Base-by-base conservation (phyloP, 768 basidiomycete species). In the Lepiota subincarnata region DNA sequence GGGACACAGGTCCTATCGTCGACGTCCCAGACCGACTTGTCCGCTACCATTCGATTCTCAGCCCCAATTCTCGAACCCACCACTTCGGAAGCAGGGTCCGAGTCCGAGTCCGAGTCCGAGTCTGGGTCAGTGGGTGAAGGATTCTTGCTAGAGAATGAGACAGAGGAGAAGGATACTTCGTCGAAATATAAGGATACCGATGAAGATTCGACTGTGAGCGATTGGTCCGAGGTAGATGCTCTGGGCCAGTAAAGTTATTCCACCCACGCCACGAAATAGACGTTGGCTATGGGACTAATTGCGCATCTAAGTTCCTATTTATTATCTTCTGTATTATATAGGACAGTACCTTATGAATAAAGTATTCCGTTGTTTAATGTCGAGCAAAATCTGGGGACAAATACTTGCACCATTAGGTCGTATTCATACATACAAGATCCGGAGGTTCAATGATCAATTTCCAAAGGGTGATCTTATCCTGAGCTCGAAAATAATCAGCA, bases 151-250 rank as follows among this genome's bases (percentile, higher is more conserved):
- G 34, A 44, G 13, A 36, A 52, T 44, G 50, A 36, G 19, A 13
- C 16, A 5, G 24, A 11, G 16, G 34, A 35, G 13, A 44, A 20
- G 12, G 34, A 47, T 8, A 18, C 10, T 8, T 8, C n/a, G 18
- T 19, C 31, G 38, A 41, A 28, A 11, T 36, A 26, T 35, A 42
- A 53, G 8, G 41, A 24, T 34, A 40, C 45, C 7, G 53, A 54
- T 14, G 28, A 11, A 8, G 37, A 48, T 13, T 54, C 53, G 6
- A 48, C 18, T 14, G 20, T 28, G 7, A 48, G 53, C 22, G 53
- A 48, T 18, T 54, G 53, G 53, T 54, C 45, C 8, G 53, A 47
- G 26, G 45, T 54, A 14, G 45, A 41, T 14, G 11, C 12, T 31
- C 7, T 19, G 20, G 14, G 43, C n/a, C 42, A 26, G 22, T 55